Conservation (phyloP, 805 yeast species). For the Sugiyamaella qingdaonensis region DNA sequence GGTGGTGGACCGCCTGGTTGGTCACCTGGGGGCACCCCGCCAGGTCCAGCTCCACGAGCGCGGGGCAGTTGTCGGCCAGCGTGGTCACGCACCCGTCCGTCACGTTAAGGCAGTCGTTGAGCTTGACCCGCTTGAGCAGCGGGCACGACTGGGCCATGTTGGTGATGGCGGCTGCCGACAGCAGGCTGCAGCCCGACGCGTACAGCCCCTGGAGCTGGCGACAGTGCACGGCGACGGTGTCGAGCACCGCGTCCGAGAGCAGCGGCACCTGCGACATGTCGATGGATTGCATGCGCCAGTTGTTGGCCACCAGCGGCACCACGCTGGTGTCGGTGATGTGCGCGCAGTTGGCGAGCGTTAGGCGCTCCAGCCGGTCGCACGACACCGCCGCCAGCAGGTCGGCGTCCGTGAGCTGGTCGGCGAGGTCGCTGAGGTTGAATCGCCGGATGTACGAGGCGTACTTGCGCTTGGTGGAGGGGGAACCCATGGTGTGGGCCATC, state of each 20-base stretch:
- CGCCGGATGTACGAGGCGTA: constrained; percentile 59
- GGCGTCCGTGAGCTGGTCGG: constrained; percentile 60
- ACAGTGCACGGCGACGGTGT: constrained; percentile 65
- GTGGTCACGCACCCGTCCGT: constrained; percentile 58
- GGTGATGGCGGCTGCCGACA: constrained; percentile 61
- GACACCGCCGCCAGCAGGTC: constrained; percentile 54
- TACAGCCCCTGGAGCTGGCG: constrained; percentile 81
- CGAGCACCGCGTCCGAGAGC: constrained; percentile 65
- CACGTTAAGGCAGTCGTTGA: constrained; percentile 65
- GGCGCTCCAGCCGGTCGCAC: constrained; percentile 74
- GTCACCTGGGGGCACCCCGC: constrained; percentile 75
- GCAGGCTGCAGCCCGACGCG: constrained; percentile 76
- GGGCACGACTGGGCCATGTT: constrained; percentile 60
- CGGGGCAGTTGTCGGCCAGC: constrained; percentile 67
- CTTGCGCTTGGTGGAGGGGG: constrained; percentile 26
- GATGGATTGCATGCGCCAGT: constrained; percentile 72
- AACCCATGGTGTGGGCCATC: constrained; percentile 50
- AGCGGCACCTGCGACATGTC: constrained; percentile 78
- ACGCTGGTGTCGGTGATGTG: constrained; percentile 59
- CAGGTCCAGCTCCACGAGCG: constrained; percentile 84
- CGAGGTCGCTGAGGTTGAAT: constrained; percentile 72
- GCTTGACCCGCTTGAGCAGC: constrained; percentile 73
- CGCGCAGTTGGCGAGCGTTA: constrained; percentile 79
- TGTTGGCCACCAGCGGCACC: constrained; percentile 54
- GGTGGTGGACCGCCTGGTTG: constrained; percentile 52